These are phyloP conservation scores for Cyclocybe aegerita DNA, from an alignment of 768 basidiomycete species.

Conservation along the genomic window DNA sequence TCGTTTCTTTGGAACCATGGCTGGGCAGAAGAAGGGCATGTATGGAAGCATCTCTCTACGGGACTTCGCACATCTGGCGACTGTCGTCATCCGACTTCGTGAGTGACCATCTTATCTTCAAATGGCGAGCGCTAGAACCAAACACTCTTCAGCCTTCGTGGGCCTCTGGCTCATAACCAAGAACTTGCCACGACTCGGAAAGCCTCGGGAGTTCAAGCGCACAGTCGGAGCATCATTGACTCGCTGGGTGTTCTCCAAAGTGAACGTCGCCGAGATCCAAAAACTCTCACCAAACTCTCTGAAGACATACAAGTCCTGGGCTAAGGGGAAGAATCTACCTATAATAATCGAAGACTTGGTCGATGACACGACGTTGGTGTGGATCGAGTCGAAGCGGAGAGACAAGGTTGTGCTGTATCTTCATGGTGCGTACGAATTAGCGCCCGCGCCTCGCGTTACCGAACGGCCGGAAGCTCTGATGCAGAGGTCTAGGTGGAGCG, in stretches of 20 bases:
- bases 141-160: not conserved
- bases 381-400: not conserved
- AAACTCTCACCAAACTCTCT: not conserved
- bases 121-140: no score
- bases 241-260: slow-evolving; percentile 1
- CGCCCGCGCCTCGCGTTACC: not conserved
- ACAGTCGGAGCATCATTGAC: not conserved
- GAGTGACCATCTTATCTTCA: not conserved
- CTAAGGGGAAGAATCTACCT: not conserved
- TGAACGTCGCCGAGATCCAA: slow-evolving; percentile 1
- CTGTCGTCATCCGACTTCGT: not conserved
- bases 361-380: not conserved
- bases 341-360: not conserved
- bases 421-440: not conserved
- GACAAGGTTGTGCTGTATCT: not conserved
- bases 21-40: not conserved
- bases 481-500: not conserved
- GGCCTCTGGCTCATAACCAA: not conserved
- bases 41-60: slow-evolving; percentile 1
- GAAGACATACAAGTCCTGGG: slow-evolving; percentile 1
- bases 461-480: not conserved
- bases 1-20: no score
- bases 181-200: not conserved
- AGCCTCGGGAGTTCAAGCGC: not conserved
- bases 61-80: not conserved